Evolutionary conservation across 306 rosid species (phyloP), one percentile per base, ranked within the genome.

Genomic region (Cucumis melo): DNA sequence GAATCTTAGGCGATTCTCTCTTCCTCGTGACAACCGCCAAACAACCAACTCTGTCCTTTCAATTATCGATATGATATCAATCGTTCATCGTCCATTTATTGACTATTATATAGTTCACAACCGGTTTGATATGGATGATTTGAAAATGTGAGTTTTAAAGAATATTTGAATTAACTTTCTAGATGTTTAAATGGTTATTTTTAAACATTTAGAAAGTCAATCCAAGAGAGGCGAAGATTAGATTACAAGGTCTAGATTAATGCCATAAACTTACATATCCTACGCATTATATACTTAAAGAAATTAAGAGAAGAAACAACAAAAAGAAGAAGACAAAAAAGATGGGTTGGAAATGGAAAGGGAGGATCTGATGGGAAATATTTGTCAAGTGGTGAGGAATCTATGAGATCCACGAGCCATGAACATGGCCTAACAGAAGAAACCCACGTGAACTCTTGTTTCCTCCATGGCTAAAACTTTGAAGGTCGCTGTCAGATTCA

Each of bases 391-490:
- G 81, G 85, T 62, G 76, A 21, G 60, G 59, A 71, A 71, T 71
- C 60, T 71, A 42, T 50, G 9, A 7, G 20, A 72, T 8, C 60
- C 76, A 72, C 60, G 44, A 72, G 63, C 14, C 76, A 73, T 54
- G 80, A 81, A 81, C 87, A 86, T 86, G 85, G 72, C 83, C 67
- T 74, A 77, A 79, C 77, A 57, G 74, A 77, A 68, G 76, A 55
- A 27, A 50, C 80, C 32, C 87, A 79, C 82, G 84, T 81, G 87
- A 73, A 54, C 38, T 17, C 57, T 38, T 57, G 19, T 46, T 20
- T 17, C 44, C 48, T 55, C 78, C 54, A 48, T 70, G 21, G 27
- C 6, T 70, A 38, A 71, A 68, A 8, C 23, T 46, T 70, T 70
- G 41, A 70, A 15, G 58, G 4, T 48, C 76, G 15, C 41, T 70